phyloP scores from a whole-genome alignment of 345 rosid genomes.

The Iberis pinnata region DNA sequence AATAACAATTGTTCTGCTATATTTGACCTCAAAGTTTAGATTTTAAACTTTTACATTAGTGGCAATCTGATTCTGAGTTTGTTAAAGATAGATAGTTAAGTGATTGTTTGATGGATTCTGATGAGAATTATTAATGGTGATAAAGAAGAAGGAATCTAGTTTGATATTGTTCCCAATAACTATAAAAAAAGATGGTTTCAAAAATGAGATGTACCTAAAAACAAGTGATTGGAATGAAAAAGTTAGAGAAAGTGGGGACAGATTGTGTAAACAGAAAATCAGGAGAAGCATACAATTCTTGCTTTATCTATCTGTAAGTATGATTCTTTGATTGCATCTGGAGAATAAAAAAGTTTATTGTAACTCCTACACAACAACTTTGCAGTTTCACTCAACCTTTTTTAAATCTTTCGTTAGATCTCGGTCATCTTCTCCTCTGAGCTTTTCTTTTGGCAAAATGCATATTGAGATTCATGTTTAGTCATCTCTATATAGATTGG shows the following conservation, averaged over 20 bases:
- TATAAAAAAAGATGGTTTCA: too few relatives aligned
- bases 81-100: too few relatives aligned
- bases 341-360: too few relatives aligned
- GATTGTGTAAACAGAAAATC: slow-evolving; percentile 37
- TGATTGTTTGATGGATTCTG: slow-evolving; percentile 2
- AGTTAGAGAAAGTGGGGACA: slow-evolving; percentile 41
- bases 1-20: too few relatives aligned
- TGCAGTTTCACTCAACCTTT: slow-evolving; percentile 22
- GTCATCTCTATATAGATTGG: slow-evolving; percentile 4
- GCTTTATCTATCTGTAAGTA: slow-evolving; percentile 34
- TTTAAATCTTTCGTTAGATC: slow-evolving; percentile 17
- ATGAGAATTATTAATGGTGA: neutral
- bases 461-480: slow-evolving; percentile 26
- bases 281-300: slow-evolving; percentile 36
- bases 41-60: too few relatives aligned
- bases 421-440: slow-evolving; percentile 13
- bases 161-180: too few relatives aligned
- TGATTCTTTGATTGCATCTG: too few relatives aligned
- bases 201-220: too few relatives aligned
- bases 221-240: too few relatives aligned
- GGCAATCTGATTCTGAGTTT: too few relatives aligned
- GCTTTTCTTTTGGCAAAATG: neutral
- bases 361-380: slow-evolving; percentile 22
- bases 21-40: too few relatives aligned
- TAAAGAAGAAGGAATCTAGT: too few relatives aligned